Conservation (phyloP, 2,329 filamentous ascomycete genomes). For the Colletotrichum somersetense region DNA sequence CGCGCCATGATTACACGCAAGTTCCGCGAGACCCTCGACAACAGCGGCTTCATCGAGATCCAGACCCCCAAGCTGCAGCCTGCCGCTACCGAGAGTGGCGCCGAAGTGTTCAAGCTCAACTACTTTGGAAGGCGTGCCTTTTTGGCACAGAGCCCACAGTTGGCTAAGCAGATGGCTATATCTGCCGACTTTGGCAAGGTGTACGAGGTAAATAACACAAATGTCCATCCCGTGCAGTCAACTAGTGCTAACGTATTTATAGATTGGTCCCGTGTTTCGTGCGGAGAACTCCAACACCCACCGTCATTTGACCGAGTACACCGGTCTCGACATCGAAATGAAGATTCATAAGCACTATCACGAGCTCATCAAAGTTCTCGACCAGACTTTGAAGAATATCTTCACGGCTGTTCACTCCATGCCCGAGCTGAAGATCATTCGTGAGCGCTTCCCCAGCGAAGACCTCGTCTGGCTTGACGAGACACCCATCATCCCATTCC, state of each 20-base stretch:
- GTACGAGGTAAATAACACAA: constrained; percentile 70
- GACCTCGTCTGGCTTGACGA: constrained; percentile 89
- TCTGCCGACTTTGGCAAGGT: constrained; percentile 90
- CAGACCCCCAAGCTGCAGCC: constrained; percentile 94
- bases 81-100: constrained; percentile 89
- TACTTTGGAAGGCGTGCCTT: constrained; percentile 92
- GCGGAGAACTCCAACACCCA: constrained; percentile 97
- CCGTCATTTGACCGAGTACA: constrained; percentile 94
- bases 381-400: constrained; percentile 84
- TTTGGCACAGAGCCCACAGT: constrained; percentile 89
- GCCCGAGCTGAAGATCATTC: constrained; percentile 82
- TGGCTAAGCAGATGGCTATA: constrained; percentile 94
- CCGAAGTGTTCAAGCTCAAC: constrained; percentile 90
- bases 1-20: constrained; percentile 83
- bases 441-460: constrained; percentile 86
- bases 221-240: not conserved
- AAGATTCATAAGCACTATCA: constrained; percentile 89
- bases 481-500: constrained; percentile 85
- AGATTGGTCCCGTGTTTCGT: constrained; percentile 87
- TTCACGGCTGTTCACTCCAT: constrained; percentile 57
- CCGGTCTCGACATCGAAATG: constrained; percentile 94
- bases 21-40: constrained; percentile 82
- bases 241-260: not conserved
- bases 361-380: constrained; percentile 84
- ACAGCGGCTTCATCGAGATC: constrained; percentile 88